Evolutionary conservation across 345 rosid species (phyloP).

Genomic region (Linum trigynum): DNA sequence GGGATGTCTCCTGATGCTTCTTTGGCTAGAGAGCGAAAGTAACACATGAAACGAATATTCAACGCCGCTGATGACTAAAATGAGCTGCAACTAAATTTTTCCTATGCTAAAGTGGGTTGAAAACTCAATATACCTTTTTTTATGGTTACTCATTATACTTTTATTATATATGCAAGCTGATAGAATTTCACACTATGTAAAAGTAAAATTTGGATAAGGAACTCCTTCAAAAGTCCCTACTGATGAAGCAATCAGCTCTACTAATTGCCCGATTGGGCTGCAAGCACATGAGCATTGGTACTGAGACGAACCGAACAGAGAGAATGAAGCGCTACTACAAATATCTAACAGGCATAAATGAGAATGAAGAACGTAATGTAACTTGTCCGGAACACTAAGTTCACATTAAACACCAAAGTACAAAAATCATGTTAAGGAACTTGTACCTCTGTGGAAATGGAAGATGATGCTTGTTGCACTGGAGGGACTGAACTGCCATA

Average conservation of each 20-base stretch:
- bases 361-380: neutral
- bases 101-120: no score
- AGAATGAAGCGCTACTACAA: no score
- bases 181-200: no score
- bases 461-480: constrained; percentile 46
- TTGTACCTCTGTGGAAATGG: constrained; percentile 50
- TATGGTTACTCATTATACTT: no score
- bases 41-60: neutral
- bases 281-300: neutral
- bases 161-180: no score
- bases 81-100: neutral
- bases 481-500: constrained; percentile 36
- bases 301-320: no score
- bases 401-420: neutral
- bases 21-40: constrained; percentile 27
- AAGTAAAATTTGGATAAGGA: neutral
- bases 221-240: neutral
- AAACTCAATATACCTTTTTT: no score
- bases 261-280: neutral
- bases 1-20: constrained; percentile 32
- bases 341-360: no score
- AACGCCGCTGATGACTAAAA: neutral
- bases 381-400: neutral
- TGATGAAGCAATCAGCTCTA: neutral
- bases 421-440: neutral